Conservation (phyloP, 208 protist genomes). For the Kentomonas sorsogonicus region DNA sequence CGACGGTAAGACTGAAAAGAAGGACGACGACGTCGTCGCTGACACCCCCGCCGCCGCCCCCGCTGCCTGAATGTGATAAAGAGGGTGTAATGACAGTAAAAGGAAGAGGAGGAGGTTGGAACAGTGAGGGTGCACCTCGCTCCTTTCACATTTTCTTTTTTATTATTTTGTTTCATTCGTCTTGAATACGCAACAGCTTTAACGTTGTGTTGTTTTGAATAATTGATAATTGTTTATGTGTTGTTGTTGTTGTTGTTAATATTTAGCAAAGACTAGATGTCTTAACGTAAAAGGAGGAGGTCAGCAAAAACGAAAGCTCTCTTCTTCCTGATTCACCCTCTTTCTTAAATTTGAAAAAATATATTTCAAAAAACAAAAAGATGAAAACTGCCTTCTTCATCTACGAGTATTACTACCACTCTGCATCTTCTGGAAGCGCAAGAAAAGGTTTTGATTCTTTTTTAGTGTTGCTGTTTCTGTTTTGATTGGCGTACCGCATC, state of each 20-base stretch:
- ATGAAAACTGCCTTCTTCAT: constrained; percentile 6
- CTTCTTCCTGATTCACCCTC: constrained; percentile 4
- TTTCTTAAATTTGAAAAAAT: neutral
- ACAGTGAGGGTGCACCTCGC: no score
- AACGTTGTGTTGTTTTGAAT: no score
- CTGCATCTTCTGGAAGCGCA: constrained; percentile 7
- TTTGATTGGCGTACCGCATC: neutral
- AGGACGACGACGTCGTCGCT: neutral
- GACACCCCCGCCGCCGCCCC: neutral
- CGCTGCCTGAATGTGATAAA: no score
- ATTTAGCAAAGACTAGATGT: neutral
- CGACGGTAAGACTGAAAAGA: neutral
- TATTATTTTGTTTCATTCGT: neutral
- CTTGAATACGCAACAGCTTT: neutral
- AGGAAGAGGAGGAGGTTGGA: constrained; percentile 6
- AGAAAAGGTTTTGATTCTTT: constrained; percentile 3
- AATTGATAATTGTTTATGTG: constrained; percentile 5
- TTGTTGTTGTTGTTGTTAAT: constrained; percentile 6
- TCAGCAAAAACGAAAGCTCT: neutral
- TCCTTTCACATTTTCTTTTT: no score
- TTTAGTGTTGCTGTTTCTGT: constrained; percentile 6
- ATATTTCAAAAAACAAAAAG: constrained; percentile 9
- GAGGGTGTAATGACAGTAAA: no score
- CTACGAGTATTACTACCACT: neutral
- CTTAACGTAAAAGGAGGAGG: neutral